Conservation (phyloP, 768 basidiomycete species). For the Rhizopogon roseolus region DNA sequence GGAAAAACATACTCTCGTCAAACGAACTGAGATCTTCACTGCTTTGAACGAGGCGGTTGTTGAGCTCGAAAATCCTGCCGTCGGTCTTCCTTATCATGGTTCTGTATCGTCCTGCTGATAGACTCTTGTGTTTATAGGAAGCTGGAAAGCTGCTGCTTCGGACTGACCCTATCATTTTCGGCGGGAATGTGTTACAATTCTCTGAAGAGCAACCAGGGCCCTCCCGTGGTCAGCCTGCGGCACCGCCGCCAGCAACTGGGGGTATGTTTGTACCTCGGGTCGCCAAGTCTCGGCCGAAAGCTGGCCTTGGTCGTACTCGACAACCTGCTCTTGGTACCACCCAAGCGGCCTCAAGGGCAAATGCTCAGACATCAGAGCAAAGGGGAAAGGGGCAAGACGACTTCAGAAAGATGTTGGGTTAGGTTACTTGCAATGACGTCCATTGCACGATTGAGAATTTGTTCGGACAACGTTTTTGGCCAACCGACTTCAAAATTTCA, state of each 20-base stretch:
- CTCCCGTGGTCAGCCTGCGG: slow-evolving; percentile 21
- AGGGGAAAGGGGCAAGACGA: slow-evolving; percentile 70
- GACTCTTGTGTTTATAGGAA: slow-evolving; percentile 47
- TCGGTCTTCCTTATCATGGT: slow-evolving; percentile 25
- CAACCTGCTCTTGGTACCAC: slow-evolving; percentile 26
- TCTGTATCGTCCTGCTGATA: background rate
- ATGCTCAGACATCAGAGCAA: slow-evolving; percentile 13
- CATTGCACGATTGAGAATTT: no score
- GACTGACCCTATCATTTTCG: slow-evolving; percentile 67
- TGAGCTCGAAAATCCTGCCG: slow-evolving; percentile 63
- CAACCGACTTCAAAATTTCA: no score
- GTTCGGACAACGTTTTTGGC: no score
- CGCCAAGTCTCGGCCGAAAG: slow-evolving; percentile 61
- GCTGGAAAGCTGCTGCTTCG: slow-evolving; percentile 74
- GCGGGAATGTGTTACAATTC: slow-evolving; percentile 55
- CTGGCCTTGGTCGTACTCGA: slow-evolving; percentile 60
- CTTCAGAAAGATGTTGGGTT: slow-evolving; percentile 73
- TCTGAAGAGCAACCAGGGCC: slow-evolving; percentile 43
- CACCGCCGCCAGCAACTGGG: slow-evolving; percentile 34
- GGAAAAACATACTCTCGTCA: slow-evolving; percentile 69
- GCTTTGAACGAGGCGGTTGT: slow-evolving; percentile 58
- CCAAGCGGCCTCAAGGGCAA: slow-evolving; percentile 13
- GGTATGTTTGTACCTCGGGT: slow-evolving; percentile 66
- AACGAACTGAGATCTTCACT: slow-evolving; percentile 70
- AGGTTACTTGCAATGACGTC: no score